phyloP scores from a whole-genome alignment of 2,329 filamentous ascomycete species.

The Tricladium varicosporioides region DNA sequence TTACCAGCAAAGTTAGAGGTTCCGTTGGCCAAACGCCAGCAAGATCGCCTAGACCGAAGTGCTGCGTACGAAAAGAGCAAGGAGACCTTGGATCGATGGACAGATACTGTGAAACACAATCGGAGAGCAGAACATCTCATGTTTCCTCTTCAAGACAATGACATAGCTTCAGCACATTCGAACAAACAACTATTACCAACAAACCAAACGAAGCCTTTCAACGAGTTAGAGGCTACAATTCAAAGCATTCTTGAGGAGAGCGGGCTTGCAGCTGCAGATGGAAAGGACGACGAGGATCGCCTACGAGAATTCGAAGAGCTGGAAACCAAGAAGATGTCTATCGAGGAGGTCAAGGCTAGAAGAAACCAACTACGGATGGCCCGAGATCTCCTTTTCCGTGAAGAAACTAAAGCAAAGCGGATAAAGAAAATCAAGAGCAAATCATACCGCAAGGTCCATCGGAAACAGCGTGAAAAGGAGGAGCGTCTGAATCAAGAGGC shows the following conservation, averaged over 20 bases:
- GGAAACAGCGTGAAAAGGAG: conserved; percentile 67
- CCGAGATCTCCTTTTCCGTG: conserved; percentile 81
- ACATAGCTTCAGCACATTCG: conserved; percentile 55
- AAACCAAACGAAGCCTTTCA: conserved; percentile 63
- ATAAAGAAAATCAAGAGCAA: conserved; percentile 99
- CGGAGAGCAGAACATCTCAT: conserved; percentile 84
- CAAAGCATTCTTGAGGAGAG: conserved; percentile 88
- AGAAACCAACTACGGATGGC: conserved; percentile 74
- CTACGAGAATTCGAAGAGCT: conserved; percentile 68
- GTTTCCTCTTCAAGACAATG: conserved; percentile 79
- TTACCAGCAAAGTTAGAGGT: conserved; percentile 72
- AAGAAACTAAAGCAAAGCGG: conserved; percentile 83
- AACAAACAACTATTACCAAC: conserved; percentile 65
- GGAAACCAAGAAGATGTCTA: conserved; percentile 68
- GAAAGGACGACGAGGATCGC: conserved; percentile 59
- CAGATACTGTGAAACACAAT: conserved; percentile 92
- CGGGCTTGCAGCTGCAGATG: conserved; percentile 62
- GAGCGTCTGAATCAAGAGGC: conserved; percentile 56
- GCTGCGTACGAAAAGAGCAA: conserved; percentile 90
- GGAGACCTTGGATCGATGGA: conserved; percentile 86
- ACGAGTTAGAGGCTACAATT: conserved; percentile 82
- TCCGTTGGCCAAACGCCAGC: conserved; percentile 80
- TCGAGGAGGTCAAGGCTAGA: conserved; percentile 70
- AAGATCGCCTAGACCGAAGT: conserved; percentile 77
- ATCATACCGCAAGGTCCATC: conserved; percentile 86